Evolutionary conservation across 1,284 basidiomycete species (phyloP).

Genomic region (Ceratobasidium sp.): DNA sequence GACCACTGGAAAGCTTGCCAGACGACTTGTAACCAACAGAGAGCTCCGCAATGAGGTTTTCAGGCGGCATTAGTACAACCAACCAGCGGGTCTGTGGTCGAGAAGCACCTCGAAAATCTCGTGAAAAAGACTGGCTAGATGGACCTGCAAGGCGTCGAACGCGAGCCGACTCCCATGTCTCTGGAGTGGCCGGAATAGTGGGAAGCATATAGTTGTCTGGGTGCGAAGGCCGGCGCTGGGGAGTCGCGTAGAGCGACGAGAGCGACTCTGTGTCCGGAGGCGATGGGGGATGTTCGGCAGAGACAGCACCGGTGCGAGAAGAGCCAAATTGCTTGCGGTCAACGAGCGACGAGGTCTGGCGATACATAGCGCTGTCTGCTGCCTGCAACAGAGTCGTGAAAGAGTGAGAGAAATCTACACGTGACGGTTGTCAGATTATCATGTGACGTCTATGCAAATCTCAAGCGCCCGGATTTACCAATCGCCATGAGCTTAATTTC

Average conservation of each 20-base stretch:
- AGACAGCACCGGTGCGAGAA: not conserved
- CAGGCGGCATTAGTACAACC: constrained; percentile 70
- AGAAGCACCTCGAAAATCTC: constrained; percentile 20
- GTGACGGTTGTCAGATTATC: not conserved
- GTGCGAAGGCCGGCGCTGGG: constrained; percentile 18
- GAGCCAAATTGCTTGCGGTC: not conserved
- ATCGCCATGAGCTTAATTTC: not conserved
- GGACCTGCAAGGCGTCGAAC: constrained; percentile 25
- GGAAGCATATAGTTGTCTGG: constrained; percentile 16
- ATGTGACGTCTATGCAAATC: not conserved
- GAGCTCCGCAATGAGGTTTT: constrained; percentile 63
- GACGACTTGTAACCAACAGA: constrained; percentile 66
- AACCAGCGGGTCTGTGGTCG: constrained; percentile 53
- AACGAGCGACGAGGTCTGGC: not conserved
- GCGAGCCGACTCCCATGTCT: constrained; percentile 16
- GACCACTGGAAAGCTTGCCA: constrained; percentile 67
- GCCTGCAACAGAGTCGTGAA: constrained; percentile 35
- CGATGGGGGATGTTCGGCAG: constrained; percentile 22
- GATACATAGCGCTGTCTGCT: constrained; percentile 26
- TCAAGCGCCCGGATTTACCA: not conserved
- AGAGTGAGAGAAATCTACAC: not conserved
- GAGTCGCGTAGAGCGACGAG: constrained; percentile 18
- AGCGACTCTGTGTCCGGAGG: constrained; percentile 30
- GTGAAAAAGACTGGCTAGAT: constrained; percentile 3
- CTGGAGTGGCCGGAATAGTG: constrained; percentile 25